These are phyloP conservation scores for Uronychia binucleata DNA, from an alignment of 73 alveolate genomes.

Conservation along the genomic window DNA sequence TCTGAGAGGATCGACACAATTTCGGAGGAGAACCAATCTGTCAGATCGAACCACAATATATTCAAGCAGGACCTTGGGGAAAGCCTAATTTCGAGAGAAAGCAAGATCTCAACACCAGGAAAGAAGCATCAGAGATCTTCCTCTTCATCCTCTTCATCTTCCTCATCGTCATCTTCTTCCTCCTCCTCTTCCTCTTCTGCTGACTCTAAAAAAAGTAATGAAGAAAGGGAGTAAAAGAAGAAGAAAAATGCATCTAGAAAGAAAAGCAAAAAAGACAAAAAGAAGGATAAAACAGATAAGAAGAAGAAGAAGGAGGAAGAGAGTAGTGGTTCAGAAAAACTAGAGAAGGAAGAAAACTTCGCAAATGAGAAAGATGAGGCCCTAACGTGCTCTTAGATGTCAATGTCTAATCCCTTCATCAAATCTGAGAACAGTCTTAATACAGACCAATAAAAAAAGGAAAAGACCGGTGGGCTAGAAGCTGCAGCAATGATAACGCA, in stretches of 20 bases:
- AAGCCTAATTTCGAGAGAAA: not conserved
- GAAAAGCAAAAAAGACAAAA: not conserved
- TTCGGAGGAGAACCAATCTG: not conserved
- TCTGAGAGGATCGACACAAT: not conserved
- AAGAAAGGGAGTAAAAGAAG: not conserved
- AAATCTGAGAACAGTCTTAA: not conserved
- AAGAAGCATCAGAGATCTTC: not conserved
- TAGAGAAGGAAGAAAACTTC: not conserved
- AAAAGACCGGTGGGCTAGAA: too few relatives aligned
- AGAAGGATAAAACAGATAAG: too few relatives aligned
- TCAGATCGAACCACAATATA: not conserved
- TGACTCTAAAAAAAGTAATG: too few relatives aligned
- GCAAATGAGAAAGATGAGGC: not conserved
- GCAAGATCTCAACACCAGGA: not conserved
- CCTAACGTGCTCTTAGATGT: too few relatives aligned
- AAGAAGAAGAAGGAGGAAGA: not conserved
- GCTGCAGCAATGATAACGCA: too few relatives aligned
- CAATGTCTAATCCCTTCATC: not conserved
- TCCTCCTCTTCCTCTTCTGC: too few relatives aligned
- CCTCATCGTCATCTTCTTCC: not conserved
- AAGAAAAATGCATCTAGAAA: too few relatives aligned
- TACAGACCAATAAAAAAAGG: too few relatives aligned
- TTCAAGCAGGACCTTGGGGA: not conserved
- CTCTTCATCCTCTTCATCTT: not conserved
- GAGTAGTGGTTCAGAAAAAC: not conserved